Evolutionary conservation across 1,284 basidiomycete genomes (phyloP).

Genomic region (Binderoboletus segoi): DNA sequence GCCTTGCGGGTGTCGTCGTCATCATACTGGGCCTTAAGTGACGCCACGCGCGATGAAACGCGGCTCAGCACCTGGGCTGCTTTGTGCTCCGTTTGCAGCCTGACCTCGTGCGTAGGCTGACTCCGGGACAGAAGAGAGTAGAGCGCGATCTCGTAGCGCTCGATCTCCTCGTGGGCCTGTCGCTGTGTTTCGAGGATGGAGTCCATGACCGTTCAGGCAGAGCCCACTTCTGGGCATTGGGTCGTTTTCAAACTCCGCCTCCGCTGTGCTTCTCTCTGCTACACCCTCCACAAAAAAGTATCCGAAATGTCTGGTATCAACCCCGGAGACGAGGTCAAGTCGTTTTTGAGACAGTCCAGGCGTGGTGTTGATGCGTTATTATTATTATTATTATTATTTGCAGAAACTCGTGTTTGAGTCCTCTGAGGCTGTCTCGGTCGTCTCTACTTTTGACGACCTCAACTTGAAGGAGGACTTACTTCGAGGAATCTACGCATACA

Average conservation of each 20-base stretch:
- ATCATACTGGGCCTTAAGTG: constrained; percentile 72
- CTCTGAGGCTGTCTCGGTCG: constrained; percentile 89
- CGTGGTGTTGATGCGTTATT: constrained; percentile 7
- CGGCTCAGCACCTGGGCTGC: constrained; percentile 85
- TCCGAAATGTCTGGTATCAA: constrained; percentile 77
- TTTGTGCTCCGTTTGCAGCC: constrained; percentile 83
- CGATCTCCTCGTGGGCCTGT: constrained; percentile 93
- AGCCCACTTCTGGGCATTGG: constrained; percentile 1
- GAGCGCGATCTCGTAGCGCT: constrained; percentile 81
- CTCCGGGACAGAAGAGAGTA: constrained; percentile 71
- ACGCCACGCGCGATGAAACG: constrained; percentile 68
- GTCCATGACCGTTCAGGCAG: constrained; percentile 61
- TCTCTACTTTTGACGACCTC: constrained; percentile 90
- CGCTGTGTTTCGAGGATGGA: constrained; percentile 91
- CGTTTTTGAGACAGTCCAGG: neutral
- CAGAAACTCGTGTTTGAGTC: constrained; percentile 98
- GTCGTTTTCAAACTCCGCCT: constrained; percentile 58
- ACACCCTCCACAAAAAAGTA: constrained; percentile 29
- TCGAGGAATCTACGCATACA: constrained; percentile 98
- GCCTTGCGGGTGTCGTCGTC: constrained; percentile 68
- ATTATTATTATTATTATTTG: too few species aligned
- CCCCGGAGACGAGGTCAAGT: constrained; percentile 68
- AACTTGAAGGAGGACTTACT: constrained; percentile 94
- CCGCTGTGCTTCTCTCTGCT: constrained; percentile 34
- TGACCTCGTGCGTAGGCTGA: constrained; percentile 60